Percentiles rank a stretch among this genome's conserved stretches.
These are phyloP conservation scores for Zostera marina DNA, from an alignment of 116 monocot genomes.

Conservation along the genomic window DNA sequence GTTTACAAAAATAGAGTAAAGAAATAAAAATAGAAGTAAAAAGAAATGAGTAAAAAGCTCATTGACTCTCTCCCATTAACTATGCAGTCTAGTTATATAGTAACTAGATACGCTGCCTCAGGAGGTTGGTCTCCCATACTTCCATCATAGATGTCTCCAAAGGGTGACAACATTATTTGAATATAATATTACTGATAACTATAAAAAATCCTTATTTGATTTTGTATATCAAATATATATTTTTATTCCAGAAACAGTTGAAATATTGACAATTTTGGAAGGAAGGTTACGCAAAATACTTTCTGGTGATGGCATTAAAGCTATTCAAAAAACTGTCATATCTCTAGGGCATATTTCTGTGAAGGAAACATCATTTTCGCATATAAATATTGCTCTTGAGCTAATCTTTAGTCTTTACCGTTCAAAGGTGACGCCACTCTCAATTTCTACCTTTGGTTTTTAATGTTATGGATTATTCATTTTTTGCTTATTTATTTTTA, in stretches of 20 bases:
- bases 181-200: too few relatives aligned
- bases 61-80: too few relatives aligned
- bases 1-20: too few relatives aligned
- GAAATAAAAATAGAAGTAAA: too few relatives aligned
- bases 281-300: slow-evolving; percentile 61
- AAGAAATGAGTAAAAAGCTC: too few relatives aligned
- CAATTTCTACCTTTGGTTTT: not conserved
- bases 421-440: slow-evolving; percentile 51
- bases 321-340: slow-evolving; percentile 66
- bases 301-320: slow-evolving; percentile 58
- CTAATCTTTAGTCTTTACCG: slow-evolving; percentile 69
- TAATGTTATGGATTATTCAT: not conserved
- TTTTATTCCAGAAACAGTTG: slow-evolving; percentile 28
- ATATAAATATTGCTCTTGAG: slow-evolving; percentile 57
- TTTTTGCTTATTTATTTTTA: not conserved
- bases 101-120: too few relatives aligned
- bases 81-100: too few relatives aligned
- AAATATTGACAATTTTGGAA: slow-evolving; percentile 35
- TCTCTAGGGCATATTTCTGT: slow-evolving; percentile 82
- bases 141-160: too few relatives aligned
- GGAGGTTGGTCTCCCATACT: too few relatives aligned
- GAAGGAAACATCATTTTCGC: slow-evolving; percentile 52
- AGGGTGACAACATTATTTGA: too few relatives aligned
- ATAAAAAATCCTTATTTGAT: too few relatives aligned
- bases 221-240: not conserved